Percentiles rank a stretch among this genome's conserved stretches.
Conservation (phyloP, 192 early-diverging fungal genomes). For the Backusella morwellensis region DNA sequence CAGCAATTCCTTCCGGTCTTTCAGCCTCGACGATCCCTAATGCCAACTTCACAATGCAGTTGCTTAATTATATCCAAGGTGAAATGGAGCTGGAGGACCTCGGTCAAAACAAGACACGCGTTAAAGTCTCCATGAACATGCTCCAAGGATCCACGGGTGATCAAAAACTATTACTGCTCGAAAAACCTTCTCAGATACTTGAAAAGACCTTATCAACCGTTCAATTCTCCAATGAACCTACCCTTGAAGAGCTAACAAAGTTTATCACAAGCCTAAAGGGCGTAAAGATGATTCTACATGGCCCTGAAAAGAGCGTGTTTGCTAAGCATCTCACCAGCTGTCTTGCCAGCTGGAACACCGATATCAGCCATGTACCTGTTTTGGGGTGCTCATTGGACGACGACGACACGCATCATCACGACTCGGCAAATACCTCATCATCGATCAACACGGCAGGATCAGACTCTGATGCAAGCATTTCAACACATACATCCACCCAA, state of each 20-base stretch:
- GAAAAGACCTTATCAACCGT: conserved; percentile 25
- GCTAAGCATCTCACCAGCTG: conserved; percentile 50
- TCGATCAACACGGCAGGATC: neutral
- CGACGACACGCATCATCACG: neutral
- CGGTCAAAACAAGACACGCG: conserved; percentile 16
- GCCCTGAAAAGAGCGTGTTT: conserved; percentile 49
- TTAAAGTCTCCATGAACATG: conserved; percentile 22
- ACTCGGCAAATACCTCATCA: neutral
- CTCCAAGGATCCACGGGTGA: conserved; percentile 7
- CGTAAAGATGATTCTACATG: conserved; percentile 44
- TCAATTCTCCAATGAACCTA: conserved; percentile 51
- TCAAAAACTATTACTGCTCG: conserved; percentile 2
- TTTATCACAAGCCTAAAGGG: conserved; percentile 43
- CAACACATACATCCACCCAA: neutral
- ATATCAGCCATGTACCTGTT: conserved; percentile 42
- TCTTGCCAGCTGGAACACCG: conserved; percentile 50
- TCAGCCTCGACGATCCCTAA: conserved; percentile 26
- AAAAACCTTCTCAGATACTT: conserved; percentile 21
- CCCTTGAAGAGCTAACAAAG: conserved; percentile 41
- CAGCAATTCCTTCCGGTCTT: conserved; percentile 16
- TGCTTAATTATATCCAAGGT: conserved; percentile 28
- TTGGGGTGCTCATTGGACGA: neutral
- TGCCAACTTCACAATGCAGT: conserved; percentile 30
- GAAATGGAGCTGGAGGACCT: conserved; percentile 19
- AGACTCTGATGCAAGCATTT: neutral